Conservation (phyloP, 257 asterid genomes). For the Petrea volubilis region DNA sequence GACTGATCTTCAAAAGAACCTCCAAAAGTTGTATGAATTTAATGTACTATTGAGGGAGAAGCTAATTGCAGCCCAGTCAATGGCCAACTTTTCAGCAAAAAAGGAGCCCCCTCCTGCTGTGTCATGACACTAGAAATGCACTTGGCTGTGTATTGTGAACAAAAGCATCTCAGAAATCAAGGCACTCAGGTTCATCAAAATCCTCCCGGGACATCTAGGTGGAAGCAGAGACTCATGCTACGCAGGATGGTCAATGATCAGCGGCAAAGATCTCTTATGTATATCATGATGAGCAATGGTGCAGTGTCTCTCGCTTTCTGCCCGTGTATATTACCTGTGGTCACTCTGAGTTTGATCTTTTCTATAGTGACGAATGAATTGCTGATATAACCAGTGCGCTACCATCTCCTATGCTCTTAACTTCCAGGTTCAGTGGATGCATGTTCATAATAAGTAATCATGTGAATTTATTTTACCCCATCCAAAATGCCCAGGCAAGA, state of each 20-base stretch:
- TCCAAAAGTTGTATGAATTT: slow-evolving; percentile 49
- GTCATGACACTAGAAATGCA: background rate
- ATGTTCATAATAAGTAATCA: background rate
- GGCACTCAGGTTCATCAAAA: background rate
- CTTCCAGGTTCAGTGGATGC: background rate
- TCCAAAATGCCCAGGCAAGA: no score
- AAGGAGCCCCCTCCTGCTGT: background rate
- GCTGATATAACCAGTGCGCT: background rate
- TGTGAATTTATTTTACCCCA: background rate
- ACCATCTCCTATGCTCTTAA: background rate
- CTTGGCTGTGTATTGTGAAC: background rate
- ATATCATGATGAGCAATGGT: background rate
- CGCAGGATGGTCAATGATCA: background rate
- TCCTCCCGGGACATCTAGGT: background rate
- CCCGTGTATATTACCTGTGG: background rate
- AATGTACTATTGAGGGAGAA: slow-evolving; percentile 52
- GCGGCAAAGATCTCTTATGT: background rate
- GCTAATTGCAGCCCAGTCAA: slow-evolving; percentile 43
- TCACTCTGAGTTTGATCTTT: background rate
- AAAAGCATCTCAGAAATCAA: background rate
- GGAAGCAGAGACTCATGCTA: background rate
- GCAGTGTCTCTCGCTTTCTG: background rate
- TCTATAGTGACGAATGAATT: background rate
- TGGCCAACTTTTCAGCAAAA: slow-evolving; percentile 30
- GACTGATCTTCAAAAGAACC: slow-evolving; percentile 46